phyloP scores from a whole-genome alignment of 2,329 filamentous ascomycete genomes.

The Pestalotiopsis sp. region DNA sequence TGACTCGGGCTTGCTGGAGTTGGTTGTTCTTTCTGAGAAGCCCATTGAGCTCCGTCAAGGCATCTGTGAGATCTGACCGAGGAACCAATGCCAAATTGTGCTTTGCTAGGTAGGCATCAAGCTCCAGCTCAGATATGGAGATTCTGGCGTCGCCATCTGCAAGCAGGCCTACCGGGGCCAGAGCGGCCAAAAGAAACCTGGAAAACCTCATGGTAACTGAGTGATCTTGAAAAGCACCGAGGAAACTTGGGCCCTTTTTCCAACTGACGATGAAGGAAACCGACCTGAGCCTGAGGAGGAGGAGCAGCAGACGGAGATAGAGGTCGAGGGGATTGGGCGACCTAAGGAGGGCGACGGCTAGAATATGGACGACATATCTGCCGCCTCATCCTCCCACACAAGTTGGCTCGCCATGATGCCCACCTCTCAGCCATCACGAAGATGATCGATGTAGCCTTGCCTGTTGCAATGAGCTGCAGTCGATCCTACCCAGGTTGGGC shows the following conservation, averaged over 20 bases:
- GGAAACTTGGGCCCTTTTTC: background rate
- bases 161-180: conserved; percentile 37
- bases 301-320: background rate
- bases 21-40: conserved; percentile 41
- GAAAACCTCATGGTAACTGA: conserved; percentile 39
- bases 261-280: background rate
- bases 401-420: background rate
- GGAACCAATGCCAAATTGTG: conserved; percentile 48
- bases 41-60: conserved; percentile 43
- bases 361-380: conserved; percentile 7
- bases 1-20: background rate
- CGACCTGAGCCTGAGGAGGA: background rate
- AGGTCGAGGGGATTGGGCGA: background rate
- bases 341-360: background rate
- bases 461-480: background rate
- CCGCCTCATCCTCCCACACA: background rate
- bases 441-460: background rate
- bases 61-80: conserved; percentile 48
- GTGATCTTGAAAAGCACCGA: conserved; percentile 14
- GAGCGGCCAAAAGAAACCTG: conserved; percentile 35
- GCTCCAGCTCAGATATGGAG: conserved; percentile 37
- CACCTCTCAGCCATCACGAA: background rate
- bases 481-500: conserved; percentile 5
- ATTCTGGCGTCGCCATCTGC: conserved; percentile 27
- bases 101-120: conserved; percentile 44